Evolutionary conservation across 2,329 filamentous ascomycete genomes (phyloP).

Genomic region (Pseudogymnoascus sp.): DNA sequence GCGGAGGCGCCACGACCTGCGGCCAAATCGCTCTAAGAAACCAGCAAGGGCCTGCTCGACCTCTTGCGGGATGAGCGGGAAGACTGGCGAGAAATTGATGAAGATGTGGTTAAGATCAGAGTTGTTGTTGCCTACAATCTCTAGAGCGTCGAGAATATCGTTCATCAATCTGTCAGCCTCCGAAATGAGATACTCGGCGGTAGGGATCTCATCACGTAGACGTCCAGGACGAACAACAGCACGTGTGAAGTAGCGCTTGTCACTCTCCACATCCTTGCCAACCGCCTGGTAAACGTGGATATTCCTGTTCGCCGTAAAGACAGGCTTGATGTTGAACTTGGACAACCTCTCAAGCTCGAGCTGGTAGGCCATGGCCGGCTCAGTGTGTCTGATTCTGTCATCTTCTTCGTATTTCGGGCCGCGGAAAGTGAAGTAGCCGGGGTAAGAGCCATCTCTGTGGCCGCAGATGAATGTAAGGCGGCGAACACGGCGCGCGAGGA

Average conservation of each 20-base stretch:
- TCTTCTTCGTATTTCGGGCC: conserved; percentile 86
- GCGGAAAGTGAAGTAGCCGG: conserved; percentile 97
- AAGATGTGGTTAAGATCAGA: conserved; percentile 99
- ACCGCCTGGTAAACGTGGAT: conserved; percentile 98
- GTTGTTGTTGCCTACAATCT: conserved; percentile 99
- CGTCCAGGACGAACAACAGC: conserved; percentile 90
- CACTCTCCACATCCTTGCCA: conserved; percentile 88
- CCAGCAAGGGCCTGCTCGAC: conserved; percentile 89
- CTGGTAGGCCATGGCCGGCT: conserved; percentile 96
- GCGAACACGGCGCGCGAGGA: conserved; percentile 72
- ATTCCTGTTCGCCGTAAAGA: conserved; percentile 98
- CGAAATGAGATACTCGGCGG: conserved; percentile 95
- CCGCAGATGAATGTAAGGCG: conserved; percentile 95
- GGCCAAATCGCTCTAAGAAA: conserved; percentile 93
- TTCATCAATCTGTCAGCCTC: conserved; percentile 95
- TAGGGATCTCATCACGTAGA: conserved; percentile 93
- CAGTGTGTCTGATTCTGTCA: conserved; percentile 90
- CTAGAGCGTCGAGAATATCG: conserved; percentile 92
- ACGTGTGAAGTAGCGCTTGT: conserved; percentile 98
- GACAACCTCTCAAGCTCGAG: conserved; percentile 87
- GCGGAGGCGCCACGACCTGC: conserved; percentile 90
- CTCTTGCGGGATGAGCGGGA: conserved; percentile 81
- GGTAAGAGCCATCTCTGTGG: conserved; percentile 87
- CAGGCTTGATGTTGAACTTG: conserved; percentile 96
- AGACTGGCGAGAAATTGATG: conserved; percentile 97